Evolutionary conservation across 345 rosid genomes (phyloP), one percentile per base, ranked within the genome.

Genomic region (Rhodamnia rubescens): DNA sequence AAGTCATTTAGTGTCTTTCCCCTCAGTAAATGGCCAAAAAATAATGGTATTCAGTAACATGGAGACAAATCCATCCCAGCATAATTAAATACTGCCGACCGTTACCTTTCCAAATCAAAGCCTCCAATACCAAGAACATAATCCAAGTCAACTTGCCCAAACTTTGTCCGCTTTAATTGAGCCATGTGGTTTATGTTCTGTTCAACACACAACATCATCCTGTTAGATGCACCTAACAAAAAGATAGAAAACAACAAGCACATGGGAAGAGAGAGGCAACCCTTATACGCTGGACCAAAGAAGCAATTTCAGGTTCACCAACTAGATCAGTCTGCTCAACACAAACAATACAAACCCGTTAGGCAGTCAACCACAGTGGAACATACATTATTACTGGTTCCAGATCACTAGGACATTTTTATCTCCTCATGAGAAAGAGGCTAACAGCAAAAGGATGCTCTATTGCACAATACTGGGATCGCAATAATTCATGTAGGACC

Each of bases 91-190:
- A 36, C 80, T 36, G 47, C 40, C 0, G 13, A 69, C 26, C 26
- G 0, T 69, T 69, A 97, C 98, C 99, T 94, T 90, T 95, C 99
- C 86, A 97, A 89, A 92, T 97, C 98, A 92, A 95, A 97, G 89
- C 99, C 99, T 83, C 99, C 97, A 90, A 97, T 93, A 74, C 99
- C 98, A 91, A 97, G 98, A 90, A 95, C 98, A 91, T 95, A 95
- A 85, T 95, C 98, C 92, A 95, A 90, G 93, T 97, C 95, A 89
- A 95, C 98, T 83, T 95, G 92, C 87, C 99, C 98, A 87, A 89
- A 95, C 86, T 92, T 91, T 75, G 99, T 95, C 69, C 86, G 90
- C 85, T 92, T 95, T 93, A 95, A 85, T 88, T 90, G 89, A 87
- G 99, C 98, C 97, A 95, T 93, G 74, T 90, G 84, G 85, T 95